phyloP scores from a whole-genome alignment of 2,329 filamentous ascomycete species.

The Stachybotrys elegans region DNA sequence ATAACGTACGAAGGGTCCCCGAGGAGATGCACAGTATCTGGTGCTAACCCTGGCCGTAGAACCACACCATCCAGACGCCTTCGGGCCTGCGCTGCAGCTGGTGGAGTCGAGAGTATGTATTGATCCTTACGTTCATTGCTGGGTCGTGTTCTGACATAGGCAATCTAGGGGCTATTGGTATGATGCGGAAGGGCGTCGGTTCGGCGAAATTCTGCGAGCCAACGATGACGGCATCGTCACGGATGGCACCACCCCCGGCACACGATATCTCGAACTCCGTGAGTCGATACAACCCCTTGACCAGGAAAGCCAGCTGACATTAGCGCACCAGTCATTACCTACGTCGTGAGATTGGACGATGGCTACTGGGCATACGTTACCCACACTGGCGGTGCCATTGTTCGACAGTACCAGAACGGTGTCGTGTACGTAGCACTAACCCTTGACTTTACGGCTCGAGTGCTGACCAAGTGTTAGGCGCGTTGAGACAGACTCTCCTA shows the following conservation, averaged over 20 bases:
- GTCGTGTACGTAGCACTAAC: neutral
- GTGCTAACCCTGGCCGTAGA: neutral
- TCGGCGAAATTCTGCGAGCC: conserved; percentile 3
- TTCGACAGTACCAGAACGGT: conserved; percentile 4
- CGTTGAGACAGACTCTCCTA: conserved; percentile 4
- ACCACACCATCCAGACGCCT: conserved; percentile 3
- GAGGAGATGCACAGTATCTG: too few relatives aligned
- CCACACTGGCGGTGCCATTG: conserved; percentile 3
- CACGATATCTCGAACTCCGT: conserved; percentile 3
- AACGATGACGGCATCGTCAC: conserved; percentile 3
- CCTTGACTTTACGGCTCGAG: neutral
- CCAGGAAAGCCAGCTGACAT: neutral
- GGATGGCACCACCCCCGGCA: neutral
- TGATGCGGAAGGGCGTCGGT: neutral
- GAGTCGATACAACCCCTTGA: neutral
- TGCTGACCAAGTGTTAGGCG: neutral
- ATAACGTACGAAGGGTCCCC: conserved; percentile 2
- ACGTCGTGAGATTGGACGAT: neutral
- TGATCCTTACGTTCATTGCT: too few relatives aligned
- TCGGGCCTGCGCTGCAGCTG: conserved; percentile 1
- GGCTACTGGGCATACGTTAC: conserved; percentile 4
- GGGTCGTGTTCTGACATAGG: too few relatives aligned
- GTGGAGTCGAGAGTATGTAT: conserved; percentile 3
- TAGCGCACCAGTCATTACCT: conserved; percentile 1
- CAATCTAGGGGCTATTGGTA: conserved; percentile 4